These are phyloP conservation scores for Leishmania amazonensis DNA, from an alignment of 208 protist genomes.

Conservation along the genomic window DNA sequence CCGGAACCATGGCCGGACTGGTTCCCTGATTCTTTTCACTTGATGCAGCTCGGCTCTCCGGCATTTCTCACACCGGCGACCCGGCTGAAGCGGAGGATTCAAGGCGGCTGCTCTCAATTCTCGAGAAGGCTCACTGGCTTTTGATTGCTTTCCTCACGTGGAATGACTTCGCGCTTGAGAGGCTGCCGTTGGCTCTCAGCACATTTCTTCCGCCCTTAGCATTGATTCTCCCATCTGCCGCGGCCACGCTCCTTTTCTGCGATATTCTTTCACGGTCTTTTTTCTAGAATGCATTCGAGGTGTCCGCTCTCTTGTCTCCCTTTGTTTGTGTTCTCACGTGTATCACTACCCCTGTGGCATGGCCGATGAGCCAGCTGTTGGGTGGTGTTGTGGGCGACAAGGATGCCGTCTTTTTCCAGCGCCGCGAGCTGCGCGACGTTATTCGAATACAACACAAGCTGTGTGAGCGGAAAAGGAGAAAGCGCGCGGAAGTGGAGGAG, in stretches of 20 bases:
- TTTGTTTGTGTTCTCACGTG: conserved; percentile 61
- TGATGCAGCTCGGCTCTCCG: conserved; percentile 49
- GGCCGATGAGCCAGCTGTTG: conserved; percentile 67
- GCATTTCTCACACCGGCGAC: conserved; percentile 29
- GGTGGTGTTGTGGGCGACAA: conserved; percentile 67
- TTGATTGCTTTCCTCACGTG: conserved; percentile 65
- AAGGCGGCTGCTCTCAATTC: conserved; percentile 50
- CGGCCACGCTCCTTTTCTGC: conserved; percentile 65
- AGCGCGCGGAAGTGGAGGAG: conserved; percentile 25
- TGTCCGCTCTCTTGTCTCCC: conserved; percentile 55
- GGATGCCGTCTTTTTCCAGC: conserved; percentile 62
- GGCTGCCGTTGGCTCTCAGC: conserved; percentile 72
- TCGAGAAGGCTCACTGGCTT: conserved; percentile 67
- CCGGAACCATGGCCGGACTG: conserved; percentile 53
- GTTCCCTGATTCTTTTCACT: conserved; percentile 72
- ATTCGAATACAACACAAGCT: conserved; percentile 67
- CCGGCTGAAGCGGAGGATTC: conserved; percentile 38
- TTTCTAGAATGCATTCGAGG: conserved; percentile 56
- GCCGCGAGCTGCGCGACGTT: conserved; percentile 56
- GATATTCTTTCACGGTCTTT: conserved; percentile 80
- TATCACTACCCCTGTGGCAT: conserved; percentile 58
- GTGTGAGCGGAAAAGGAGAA: conserved; percentile 22
- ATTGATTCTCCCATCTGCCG: conserved; percentile 55
- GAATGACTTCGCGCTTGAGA: conserved; percentile 68
- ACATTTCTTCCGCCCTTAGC: conserved; percentile 54